Base-by-base conservation (phyloP, 164 flowering plant genomes). In the Chimonanthus praecox region DNA sequence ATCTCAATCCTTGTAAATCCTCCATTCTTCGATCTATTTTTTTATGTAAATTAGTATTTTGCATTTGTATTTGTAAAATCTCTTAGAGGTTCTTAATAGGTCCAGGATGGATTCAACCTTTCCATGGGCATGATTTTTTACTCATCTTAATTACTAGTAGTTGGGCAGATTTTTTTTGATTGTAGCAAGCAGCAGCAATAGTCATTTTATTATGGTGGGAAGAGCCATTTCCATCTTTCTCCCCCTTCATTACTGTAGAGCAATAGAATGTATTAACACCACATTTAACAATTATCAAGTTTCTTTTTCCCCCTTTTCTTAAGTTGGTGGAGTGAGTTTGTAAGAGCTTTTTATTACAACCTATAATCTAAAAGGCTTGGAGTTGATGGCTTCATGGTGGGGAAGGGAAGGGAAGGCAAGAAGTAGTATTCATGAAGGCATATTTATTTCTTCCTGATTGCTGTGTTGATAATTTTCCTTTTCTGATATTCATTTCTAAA, bases 1-100 rank as follows among this genome's bases (percentile, higher is more conserved):
- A 48, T 68, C 54, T 48, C 70, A 73, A 20, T 69, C 43, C 63
- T 58, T 83, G 87, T 84, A 84, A 76, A 84, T 80, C 74, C 85
- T 18, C 72, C 70, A 71, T 64, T 7, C 51, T 50, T 70, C 74
- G 73, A 10, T 64, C 20, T 7, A 4, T 45, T 20, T 74, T 10
- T 58, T 7, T 43, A 49, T 82, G 81, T 82, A 81, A 78, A 77
- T 67, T 77, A 76, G 74, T 78, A 76, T 75, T 76, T 82, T 74
- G 58, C 74, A 75, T 78, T 77, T 81, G 21, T 20, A 80, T 74
- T 74, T 82, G 84, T 79, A 75, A 77, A 76, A 75, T 74, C 63
- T 61, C 67, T 5, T 78, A 80, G 84, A 78, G 72, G 77, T 82
- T n/a, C 15, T 6, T 73, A 69, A 79, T 50, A 72, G 63, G 74